Conservation (phyloP, 257 asterid species). For the Przewalskia tangutica region DNA sequence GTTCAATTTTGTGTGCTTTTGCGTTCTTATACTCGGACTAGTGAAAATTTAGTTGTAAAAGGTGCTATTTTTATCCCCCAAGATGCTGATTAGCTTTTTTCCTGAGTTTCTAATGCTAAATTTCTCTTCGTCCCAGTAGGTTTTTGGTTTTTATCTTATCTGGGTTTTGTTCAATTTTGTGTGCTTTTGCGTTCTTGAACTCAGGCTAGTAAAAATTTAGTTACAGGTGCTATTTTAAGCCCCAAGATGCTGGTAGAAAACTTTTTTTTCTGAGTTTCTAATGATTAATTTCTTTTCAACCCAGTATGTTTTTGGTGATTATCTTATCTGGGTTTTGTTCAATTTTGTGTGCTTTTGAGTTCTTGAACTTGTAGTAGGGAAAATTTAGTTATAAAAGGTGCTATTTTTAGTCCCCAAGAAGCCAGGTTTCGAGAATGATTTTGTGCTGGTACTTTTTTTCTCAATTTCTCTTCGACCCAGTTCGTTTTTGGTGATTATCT, state of each 20-base stretch:
- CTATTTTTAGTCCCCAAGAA: background rate
- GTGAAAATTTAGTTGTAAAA: background rate
- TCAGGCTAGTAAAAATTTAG: background rate
- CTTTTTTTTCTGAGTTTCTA: too few species aligned
- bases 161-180: background rate
- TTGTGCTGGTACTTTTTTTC: background rate
- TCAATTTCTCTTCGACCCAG: conserved; percentile 12
- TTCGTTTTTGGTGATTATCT: background rate
- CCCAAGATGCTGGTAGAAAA: too few species aligned
- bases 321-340: background rate
- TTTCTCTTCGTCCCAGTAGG: conserved; percentile 11
- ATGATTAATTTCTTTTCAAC: conserved; percentile 11
- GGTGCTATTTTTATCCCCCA: background rate
- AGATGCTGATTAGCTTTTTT: background rate
- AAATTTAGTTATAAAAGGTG: background rate
- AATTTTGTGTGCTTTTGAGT: background rate
- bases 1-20: background rate
- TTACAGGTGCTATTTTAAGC: background rate
- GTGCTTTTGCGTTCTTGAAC: background rate
- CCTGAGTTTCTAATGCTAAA: background rate
- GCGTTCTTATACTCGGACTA: background rate
- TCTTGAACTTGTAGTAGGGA: background rate
- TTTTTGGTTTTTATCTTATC: background rate
- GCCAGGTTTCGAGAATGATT: too few species aligned
- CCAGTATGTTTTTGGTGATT: background rate